Conservation (phyloP, 2,329 filamentous ascomycete species). For the Neonectria magnoliae region DNA sequence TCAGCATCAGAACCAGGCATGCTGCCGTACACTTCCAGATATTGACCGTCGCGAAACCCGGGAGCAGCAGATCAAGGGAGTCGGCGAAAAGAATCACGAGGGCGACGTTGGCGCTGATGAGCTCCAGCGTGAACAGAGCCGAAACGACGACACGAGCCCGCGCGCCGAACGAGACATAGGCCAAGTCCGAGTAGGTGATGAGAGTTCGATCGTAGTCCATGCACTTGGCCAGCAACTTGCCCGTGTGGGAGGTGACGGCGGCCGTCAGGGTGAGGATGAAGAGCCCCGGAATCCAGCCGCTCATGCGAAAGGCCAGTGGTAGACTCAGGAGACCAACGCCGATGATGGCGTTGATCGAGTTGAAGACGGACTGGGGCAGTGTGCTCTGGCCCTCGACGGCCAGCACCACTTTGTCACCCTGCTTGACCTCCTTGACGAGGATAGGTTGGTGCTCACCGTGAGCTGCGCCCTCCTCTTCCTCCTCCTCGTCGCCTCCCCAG, state of each 20-base stretch:
- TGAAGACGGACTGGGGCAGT: constrained; percentile 93
- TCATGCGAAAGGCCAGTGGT: constrained; percentile 86
- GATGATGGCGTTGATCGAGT: constrained; percentile 93
- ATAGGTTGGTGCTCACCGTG: constrained; percentile 76
- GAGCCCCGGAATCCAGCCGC: constrained; percentile 88
- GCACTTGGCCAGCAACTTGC: constrained; percentile 84
- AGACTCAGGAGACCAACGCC: constrained; percentile 90
- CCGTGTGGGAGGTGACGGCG: constrained; percentile 84
- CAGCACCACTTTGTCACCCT: constrained; percentile 85
- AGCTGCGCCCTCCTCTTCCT: constrained; percentile 45
- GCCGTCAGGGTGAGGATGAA: constrained; percentile 79
- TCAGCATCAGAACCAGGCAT: constrained; percentile 80
- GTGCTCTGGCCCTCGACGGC: constrained; percentile 94
- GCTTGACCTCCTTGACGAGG: constrained; percentile 88
- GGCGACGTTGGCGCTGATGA: constrained; percentile 89
- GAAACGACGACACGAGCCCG: constrained; percentile 84
- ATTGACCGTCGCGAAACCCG: constrained; percentile 70
- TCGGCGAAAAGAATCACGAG: constrained; percentile 94
- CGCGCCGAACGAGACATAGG: constrained; percentile 88
- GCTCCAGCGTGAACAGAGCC: constrained; percentile 86
- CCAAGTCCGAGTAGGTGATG: constrained; percentile 94
- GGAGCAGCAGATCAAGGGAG: constrained; percentile 82
- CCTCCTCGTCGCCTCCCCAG: constrained; percentile 45
- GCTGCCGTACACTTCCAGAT: constrained; percentile 90
- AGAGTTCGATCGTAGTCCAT: constrained; percentile 86